Conservation (phyloP, 2,329 filamentous ascomycete genomes). For the Teratosphaeria zuluensis region DNA sequence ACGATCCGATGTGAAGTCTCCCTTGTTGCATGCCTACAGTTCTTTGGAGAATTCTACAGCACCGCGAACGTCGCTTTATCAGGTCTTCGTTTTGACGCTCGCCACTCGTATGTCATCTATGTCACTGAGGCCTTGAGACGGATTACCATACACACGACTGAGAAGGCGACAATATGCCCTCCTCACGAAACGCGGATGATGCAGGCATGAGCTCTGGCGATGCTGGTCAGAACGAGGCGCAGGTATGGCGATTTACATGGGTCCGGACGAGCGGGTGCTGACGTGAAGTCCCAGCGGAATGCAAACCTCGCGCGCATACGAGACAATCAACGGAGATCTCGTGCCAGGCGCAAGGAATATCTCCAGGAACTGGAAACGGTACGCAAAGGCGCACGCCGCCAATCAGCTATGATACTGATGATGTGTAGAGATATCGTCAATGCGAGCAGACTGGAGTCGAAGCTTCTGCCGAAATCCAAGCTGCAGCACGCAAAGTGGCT, state of each 20-base stretch:
- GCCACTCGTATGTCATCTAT: not conserved
- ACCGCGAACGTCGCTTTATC: too few relatives aligned
- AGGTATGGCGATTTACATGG: not conserved
- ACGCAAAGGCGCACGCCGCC: not conserved
- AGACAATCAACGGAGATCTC: conserved; percentile 69
- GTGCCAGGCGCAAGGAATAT: conserved; percentile 64
- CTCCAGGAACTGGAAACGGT: conserved; percentile 55
- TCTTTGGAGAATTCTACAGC: not conserved
- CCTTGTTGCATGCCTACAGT: not conserved
- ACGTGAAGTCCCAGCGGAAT: conserved; percentile 11
- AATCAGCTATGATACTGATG: not conserved
- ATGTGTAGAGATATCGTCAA: conserved; percentile 41
- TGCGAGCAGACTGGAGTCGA: conserved; percentile 58
- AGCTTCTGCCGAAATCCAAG: conserved; percentile 62
- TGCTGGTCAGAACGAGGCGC: not conserved
- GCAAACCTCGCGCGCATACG: conserved; percentile 52
- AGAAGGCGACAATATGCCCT: not conserved
- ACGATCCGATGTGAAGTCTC: not conserved
- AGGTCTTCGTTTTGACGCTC: not conserved
- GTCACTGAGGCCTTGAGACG: not conserved
- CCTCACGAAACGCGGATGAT: not conserved
- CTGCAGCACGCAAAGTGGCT: conserved; percentile 56
- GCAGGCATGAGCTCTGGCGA: not conserved
- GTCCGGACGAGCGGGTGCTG: not conserved
- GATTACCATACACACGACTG: not conserved